These are phyloP conservation scores for Cyanophora paradoxa DNA, from an alignment of 78 protist genomes.

Conservation along the genomic window DNA sequence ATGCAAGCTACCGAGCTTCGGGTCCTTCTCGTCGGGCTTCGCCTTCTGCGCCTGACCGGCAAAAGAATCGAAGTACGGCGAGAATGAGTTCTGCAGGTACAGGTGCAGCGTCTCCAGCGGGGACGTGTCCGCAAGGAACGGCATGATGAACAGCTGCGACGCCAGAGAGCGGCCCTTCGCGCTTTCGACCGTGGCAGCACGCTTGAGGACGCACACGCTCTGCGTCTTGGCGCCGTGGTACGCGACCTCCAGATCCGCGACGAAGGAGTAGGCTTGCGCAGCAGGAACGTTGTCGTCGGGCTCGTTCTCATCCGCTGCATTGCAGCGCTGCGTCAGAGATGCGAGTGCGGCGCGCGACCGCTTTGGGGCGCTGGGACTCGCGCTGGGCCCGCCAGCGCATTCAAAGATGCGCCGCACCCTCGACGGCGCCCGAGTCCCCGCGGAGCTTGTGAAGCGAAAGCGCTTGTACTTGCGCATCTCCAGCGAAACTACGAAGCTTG, in stretches of 20 bases:
- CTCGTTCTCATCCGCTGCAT: no score
- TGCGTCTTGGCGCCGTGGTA: constrained; percentile 40
- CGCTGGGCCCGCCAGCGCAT: no score
- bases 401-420: no score
- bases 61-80: constrained; percentile 57
- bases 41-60: constrained; percentile 6
- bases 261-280: no score
- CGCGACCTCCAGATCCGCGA: constrained; percentile 54
- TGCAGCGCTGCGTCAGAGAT: no score
- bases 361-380: no score
- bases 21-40: constrained; percentile 27
- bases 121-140: constrained; percentile 47
- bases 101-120: constrained; percentile 67
- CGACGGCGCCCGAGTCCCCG: no score
- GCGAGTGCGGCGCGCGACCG: no score
- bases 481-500: no score
- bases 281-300: no score
- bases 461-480: no score
- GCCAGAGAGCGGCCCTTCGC: constrained; percentile 29
- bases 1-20: constrained; percentile 27
- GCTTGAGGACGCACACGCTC: constrained; percentile 36
- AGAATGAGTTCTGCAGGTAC: constrained; percentile 57
- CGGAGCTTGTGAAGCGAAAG: no score
- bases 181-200: constrained; percentile 12
- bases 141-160: constrained; percentile 45